Evolutionary conservation across 2,329 filamentous ascomycete genomes (phyloP).

Genomic region (Stagonosporopsis cucurbitacearum): DNA sequence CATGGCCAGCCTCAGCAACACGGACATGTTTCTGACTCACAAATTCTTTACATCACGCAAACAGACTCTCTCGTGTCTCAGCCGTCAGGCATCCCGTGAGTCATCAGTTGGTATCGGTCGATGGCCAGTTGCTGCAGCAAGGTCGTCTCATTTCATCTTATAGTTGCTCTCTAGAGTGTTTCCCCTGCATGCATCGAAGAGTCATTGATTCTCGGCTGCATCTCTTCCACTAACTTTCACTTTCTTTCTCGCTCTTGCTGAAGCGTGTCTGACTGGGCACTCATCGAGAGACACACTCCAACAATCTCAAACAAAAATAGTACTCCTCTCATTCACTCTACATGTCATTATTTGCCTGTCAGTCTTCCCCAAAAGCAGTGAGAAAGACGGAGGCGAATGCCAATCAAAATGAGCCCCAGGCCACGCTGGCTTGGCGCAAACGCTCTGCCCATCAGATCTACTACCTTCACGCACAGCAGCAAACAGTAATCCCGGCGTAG

Average conservation of each 20-base stretch:
- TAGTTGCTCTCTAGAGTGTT: background rate
- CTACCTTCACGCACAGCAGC: background rate
- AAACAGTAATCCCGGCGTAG: too few species aligned
- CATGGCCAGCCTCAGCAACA: background rate
- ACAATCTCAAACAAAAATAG: background rate
- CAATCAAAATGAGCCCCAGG: background rate
- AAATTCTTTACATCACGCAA: background rate
- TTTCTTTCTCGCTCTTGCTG: background rate
- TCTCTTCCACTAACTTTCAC: background rate
- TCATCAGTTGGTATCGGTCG: background rate
- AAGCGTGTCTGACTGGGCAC: background rate
- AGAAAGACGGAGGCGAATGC: background rate
- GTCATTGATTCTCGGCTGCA: background rate
- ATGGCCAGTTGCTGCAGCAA: background rate
- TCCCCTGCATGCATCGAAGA: background rate
- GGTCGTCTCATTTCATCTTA: background rate
- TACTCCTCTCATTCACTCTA: background rate
- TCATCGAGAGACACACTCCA: background rate
- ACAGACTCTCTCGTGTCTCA: background rate
- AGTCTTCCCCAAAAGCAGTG: background rate
- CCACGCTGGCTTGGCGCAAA: conserved; percentile 12
- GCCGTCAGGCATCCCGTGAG: conserved; percentile 2
- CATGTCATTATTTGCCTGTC: background rate
- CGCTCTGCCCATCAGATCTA: background rate
- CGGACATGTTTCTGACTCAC: conserved; percentile 8